Conservation (phyloP, 2,329 filamentous ascomycete species). For the Pyrenophora tritici-repentis region DNA sequence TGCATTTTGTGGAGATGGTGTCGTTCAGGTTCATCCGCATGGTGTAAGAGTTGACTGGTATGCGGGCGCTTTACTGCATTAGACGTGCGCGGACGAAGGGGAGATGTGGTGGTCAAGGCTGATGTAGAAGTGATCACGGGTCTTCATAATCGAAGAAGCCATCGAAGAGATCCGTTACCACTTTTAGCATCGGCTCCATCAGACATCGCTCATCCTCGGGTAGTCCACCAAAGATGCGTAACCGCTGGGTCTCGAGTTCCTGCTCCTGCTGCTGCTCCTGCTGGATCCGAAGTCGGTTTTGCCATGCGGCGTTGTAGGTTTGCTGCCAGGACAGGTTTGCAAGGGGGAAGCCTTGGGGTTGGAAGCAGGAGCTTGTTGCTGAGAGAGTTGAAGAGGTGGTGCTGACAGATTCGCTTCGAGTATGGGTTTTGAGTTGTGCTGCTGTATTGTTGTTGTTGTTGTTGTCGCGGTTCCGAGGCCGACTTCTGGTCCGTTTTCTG, state of each 20-base stretch:
- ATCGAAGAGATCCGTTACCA: conserved; percentile 53
- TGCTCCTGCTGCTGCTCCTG: conserved; percentile 37
- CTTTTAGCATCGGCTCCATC: conserved; percentile 53
- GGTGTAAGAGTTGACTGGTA: neutral
- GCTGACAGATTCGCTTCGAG: conserved; percentile 38
- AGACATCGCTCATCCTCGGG: conserved; percentile 50
- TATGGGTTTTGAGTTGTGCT: conserved; percentile 27
- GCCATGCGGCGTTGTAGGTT: conserved; percentile 46
- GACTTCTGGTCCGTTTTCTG: conserved; percentile 50
- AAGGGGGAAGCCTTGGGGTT: conserved; percentile 21
- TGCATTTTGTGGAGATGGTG: conserved; percentile 13
- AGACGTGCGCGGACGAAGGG: conserved; percentile 5
- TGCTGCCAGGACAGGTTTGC: conserved; percentile 41
- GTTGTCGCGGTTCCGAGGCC: conserved; percentile 47
- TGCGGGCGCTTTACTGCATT: neutral
- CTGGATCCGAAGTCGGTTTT: conserved; percentile 38
- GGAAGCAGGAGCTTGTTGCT: conserved; percentile 30
- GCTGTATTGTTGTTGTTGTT: conserved; percentile 27
- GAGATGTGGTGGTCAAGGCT: conserved; percentile 8
- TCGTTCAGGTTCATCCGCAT: too few relatives aligned
- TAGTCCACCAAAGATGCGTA: conserved; percentile 52
- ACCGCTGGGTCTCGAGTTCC: conserved; percentile 43
- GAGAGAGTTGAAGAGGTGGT: conserved; percentile 32
- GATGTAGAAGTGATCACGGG: conserved; percentile 31
- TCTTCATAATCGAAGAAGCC: conserved; percentile 53